A percentile compares a stretch with the other conserved stretches of the same genome.
These are phyloP conservation scores for Cryptosporidium muris DNA, from an alignment of 169 alveolate genomes.

Conservation along the genomic window DNA sequence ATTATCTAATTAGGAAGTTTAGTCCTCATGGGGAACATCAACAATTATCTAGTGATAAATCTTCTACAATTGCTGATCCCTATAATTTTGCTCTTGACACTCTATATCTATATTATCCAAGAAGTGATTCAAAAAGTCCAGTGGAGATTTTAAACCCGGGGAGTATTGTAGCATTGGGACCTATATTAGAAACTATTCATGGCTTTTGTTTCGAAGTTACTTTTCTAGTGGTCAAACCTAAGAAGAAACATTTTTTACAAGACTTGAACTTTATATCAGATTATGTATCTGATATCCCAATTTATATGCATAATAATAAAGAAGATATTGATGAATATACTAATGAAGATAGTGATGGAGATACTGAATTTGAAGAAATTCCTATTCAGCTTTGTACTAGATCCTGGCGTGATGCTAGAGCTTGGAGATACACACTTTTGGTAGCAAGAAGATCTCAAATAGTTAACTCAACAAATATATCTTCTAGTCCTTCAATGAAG, in stretches of 20 bases:
- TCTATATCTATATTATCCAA: conserved; percentile 47
- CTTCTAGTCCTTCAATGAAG: background rate
- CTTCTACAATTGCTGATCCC: conserved; percentile 5
- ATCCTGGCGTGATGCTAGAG: conserved; percentile 69
- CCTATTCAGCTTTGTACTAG: conserved; percentile 48
- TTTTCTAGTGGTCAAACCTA: conserved; percentile 5
- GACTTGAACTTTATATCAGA: conserved; percentile 21
- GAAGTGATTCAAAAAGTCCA: conserved; percentile 63
- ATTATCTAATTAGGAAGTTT: too few relatives aligned
- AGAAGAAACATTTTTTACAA: conserved; percentile 38
- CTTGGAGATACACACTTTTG: conserved; percentile 65
- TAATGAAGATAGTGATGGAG: background rate
- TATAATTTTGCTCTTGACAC: conserved; percentile 53
- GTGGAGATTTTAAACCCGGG: conserved; percentile 51
- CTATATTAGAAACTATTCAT: conserved; percentile 17
- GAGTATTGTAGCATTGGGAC: conserved; percentile 26
- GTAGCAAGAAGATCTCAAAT: conserved; percentile 59
- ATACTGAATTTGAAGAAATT: background rate
- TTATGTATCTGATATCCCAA: conserved; percentile 32
- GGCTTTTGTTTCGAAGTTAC: conserved; percentile 46
- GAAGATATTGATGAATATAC: background rate
- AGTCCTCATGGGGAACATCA: conserved; percentile 8
- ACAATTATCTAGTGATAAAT: background rate
- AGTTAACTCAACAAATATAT: background rate
- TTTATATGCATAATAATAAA: background rate